Evolutionary conservation across 2,329 filamentous ascomycete genomes (phyloP), one percentile per base, ranked within the genome.

Genomic region (Aspergillus awamori): DNA sequence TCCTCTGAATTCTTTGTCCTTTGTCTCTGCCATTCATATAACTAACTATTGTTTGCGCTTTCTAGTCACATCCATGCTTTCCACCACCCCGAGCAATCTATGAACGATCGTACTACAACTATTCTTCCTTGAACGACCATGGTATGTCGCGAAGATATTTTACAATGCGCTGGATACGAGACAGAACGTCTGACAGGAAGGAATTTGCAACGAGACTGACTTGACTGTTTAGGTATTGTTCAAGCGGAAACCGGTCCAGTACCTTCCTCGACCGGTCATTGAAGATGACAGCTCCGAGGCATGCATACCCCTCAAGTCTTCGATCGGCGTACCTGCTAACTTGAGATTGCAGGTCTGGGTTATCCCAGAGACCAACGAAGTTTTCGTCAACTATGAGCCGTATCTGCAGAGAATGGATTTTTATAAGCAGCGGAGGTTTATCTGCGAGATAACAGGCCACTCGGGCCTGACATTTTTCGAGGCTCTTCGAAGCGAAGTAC

Each of bases 361-460:
- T 65, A 97, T 99, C 65, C 84, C 88, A 59, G 88, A 93, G 77
- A 98, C 95, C 13, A 91, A 90, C 47, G 95, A 99, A 79, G 83
- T 97, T 60, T 99, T 98, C 74, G 82, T 84, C 20, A 89, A 89
- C 54, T 98, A 98, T 76, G 93, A 97, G 72, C 87, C 89, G 45
- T 99, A 96, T 78, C 80, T 97, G 38, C 84, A 86, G 69, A 87
- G 93, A 61, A 89, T 93, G 84, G 93, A 97, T 75, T 97, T 96
- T 74, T 97, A 97, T 76, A 93, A 90, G 69, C 92, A 96, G 88
- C 91, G 88, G 72, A 88, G 90, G 58, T 99, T 98, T 77, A 97
- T 96, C 63, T 97, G 96, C 77, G 91, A 96, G 74, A 96, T 98
- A 67, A 97, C 93, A 11, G 95, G 95, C 57, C 94, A 96, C 76